phyloP scores from a whole-genome alignment of 2,329 filamentous ascomycete species.

The Biscogniauxia marginata region DNA sequence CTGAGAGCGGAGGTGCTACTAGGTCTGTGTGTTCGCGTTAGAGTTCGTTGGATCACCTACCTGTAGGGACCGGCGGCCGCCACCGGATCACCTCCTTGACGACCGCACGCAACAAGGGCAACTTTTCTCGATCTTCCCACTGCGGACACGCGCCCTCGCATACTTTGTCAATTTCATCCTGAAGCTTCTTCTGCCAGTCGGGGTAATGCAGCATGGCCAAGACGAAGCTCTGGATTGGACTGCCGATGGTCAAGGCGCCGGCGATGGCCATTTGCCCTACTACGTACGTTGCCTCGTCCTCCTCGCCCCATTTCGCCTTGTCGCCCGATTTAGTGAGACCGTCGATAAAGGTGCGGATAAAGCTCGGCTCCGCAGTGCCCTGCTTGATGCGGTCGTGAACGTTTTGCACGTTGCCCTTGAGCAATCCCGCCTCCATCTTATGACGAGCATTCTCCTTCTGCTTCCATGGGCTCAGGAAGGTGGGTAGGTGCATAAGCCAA shows the following conservation, averaged over 20 bases:
- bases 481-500: slow-evolving; percentile 40
- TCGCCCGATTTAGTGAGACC: slow-evolving; percentile 20
- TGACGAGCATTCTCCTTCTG: slow-evolving; percentile 41
- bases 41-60: slow-evolving; percentile 25
- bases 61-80: slow-evolving; percentile 53
- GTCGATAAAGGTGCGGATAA: slow-evolving; percentile 42
- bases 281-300: slow-evolving; percentile 42
- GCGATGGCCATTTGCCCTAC: slow-evolving; percentile 50
- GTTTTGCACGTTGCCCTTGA: slow-evolving; percentile 36
- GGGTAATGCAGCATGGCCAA: slow-evolving; percentile 42
- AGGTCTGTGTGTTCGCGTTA: too few species aligned
- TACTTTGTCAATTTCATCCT: slow-evolving; percentile 48
- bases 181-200: slow-evolving; percentile 39
- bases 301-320: slow-evolving; percentile 30
- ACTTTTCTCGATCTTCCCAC: slow-evolving; percentile 45
- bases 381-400: slow-evolving; percentile 35
- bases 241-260: slow-evolving; percentile 44
- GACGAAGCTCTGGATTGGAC: slow-evolving; percentile 42
- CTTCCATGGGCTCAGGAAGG: slow-evolving; percentile 44
- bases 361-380: slow-evolving; percentile 38
- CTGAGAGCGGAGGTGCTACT: too few species aligned
- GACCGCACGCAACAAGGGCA: slow-evolving; percentile 47
- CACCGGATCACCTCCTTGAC: slow-evolving; percentile 55
- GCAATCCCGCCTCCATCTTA: slow-evolving; percentile 38
- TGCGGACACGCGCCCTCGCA: slow-evolving; percentile 43